phyloP scores from a whole-genome alignment of 352 stramenopile species.

The Peronospora farinosa region DNA sequence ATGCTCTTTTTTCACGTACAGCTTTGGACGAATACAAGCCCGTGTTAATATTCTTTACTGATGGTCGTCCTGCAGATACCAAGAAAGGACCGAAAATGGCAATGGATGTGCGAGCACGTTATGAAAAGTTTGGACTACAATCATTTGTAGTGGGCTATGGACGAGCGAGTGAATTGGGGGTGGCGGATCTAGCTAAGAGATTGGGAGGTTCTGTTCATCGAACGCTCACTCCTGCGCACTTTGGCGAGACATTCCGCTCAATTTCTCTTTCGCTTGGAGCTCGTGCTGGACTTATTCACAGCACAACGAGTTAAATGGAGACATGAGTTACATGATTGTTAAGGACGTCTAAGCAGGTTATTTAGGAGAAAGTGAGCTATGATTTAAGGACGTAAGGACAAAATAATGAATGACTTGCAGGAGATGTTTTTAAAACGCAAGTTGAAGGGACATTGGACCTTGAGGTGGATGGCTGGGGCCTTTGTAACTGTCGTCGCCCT shows the following conservation, averaged over 20 bases:
- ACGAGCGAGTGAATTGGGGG: slow-evolving; percentile 19
- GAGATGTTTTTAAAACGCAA: no score
- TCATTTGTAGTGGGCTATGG: slow-evolving; percentile 39
- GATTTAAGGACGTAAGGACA: no score
- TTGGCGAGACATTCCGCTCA: slow-evolving; percentile 30
- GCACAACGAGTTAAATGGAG: no score
- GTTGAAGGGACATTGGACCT: no score
- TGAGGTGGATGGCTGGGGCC: no score
- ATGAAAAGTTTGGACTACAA: slow-evolving; percentile 16
- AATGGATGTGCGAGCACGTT: slow-evolving; percentile 23
- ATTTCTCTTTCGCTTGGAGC: slow-evolving; percentile 41
- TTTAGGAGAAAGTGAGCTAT: no score
- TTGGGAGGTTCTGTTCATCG: slow-evolving; percentile 28
- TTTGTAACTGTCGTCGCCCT: no score
- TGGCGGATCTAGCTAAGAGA: slow-evolving; percentile 26
- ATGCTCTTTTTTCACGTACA: slow-evolving; percentile 35
- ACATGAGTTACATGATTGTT: no score
- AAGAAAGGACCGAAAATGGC: slow-evolving; percentile 30
- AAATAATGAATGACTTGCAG: no score
- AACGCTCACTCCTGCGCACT: slow-evolving; percentile 16
- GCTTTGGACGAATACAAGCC: slow-evolving; percentile 25
- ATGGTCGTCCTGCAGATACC: slow-evolving; percentile 31
- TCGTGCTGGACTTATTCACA: slow-evolving; percentile 26
- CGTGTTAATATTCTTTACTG: slow-evolving; percentile 44
- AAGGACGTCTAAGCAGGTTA: no score